Percentiles rank a stretch among this genome's conserved stretches.
phyloP scores from a whole-genome alignment of 495 filamentous ascomycete species.

The Neurospora africana region DNA sequence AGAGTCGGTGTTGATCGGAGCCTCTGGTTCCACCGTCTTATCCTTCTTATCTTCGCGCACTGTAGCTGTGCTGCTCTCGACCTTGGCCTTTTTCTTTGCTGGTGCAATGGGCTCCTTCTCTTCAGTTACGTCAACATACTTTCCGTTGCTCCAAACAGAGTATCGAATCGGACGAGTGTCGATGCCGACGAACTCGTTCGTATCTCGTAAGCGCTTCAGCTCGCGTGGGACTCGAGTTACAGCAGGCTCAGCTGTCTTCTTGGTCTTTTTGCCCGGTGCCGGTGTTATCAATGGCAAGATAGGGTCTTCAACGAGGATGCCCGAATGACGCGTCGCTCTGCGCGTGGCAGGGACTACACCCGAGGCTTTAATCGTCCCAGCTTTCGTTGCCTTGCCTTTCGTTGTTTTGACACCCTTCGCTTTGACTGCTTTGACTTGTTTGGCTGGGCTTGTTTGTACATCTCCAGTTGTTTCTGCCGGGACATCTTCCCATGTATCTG shows the following conservation, averaged over 20 bases:
- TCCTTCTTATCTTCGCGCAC: neutral
- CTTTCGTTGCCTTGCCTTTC: neutral
- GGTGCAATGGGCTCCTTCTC: conserved; percentile 17
- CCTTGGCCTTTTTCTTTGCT: conserved; percentile 34
- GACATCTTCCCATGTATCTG: neutral
- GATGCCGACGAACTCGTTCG: conserved; percentile 42
- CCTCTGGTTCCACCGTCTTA: conserved; percentile 32
- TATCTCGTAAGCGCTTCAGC: conserved; percentile 39
- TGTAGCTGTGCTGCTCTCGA: conserved; percentile 13
- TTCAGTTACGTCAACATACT: conserved; percentile 28
- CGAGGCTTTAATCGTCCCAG: neutral
- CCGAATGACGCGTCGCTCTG: conserved; percentile 32
- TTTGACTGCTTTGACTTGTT: neutral
- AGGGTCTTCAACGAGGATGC: conserved; percentile 34
- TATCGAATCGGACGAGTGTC: conserved; percentile 39
- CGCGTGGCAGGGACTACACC: conserved; percentile 24
- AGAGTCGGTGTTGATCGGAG: conserved; percentile 26
- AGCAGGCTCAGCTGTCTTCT: conserved; percentile 33
- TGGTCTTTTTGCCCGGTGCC: conserved; percentile 32
- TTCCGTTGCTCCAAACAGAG: conserved; percentile 46
- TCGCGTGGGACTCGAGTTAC: conserved; percentile 34
- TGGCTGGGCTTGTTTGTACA: neutral
- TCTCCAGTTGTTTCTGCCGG: neutral
- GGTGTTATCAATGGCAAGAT: conserved; percentile 29
- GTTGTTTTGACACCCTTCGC: neutral